Conservation (phyloP, 2,329 filamentous ascomycete species). For the Nectriaceae sp. region DNA sequence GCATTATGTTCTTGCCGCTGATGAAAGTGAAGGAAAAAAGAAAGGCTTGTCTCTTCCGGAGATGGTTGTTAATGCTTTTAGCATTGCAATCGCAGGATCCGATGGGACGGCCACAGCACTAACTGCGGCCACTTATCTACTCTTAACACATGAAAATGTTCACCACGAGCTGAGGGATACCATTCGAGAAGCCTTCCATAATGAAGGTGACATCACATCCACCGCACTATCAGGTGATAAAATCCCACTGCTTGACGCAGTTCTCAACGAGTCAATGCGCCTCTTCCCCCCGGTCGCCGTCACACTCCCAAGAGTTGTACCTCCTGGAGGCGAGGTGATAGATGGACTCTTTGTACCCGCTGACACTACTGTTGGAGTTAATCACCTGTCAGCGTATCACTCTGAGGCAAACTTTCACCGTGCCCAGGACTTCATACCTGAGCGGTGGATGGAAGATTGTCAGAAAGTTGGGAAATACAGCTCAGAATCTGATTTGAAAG, state of each 20-base stretch:
- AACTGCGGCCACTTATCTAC: conserved; percentile 10
- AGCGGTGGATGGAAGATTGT: conserved; percentile 11
- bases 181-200: conserved; percentile 6
- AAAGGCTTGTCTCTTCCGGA: conserved; percentile 14
- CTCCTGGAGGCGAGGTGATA: conserved; percentile 9
- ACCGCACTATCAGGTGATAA: conserved; percentile 3
- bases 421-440: conserved; percentile 12
- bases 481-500: conserved; percentile 5
- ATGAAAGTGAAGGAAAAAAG: conserved; percentile 2
- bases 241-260: conserved; percentile 16
- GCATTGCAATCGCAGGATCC: conserved; percentile 22
- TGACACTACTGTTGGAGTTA: conserved; percentile 17
- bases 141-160: conserved; percentile 7
- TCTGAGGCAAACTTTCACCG: conserved; percentile 13
- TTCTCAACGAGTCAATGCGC: conserved; percentile 18
- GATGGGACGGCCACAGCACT: conserved; percentile 20
- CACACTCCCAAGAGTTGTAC: conserved; percentile 17
- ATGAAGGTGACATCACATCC: conserved; percentile 9
- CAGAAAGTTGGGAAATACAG: neutral
- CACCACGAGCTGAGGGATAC: conserved; percentile 5
- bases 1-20: conserved; percentile 17
- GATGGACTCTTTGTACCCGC: conserved; percentile 17
- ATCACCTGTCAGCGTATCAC: conserved; percentile 16
- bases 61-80: conserved; percentile 23
- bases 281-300: conserved; percentile 21